Conservation (phyloP, 2,329 filamentous ascomycete genomes). For the Metarhizium anisopliae region DNA sequence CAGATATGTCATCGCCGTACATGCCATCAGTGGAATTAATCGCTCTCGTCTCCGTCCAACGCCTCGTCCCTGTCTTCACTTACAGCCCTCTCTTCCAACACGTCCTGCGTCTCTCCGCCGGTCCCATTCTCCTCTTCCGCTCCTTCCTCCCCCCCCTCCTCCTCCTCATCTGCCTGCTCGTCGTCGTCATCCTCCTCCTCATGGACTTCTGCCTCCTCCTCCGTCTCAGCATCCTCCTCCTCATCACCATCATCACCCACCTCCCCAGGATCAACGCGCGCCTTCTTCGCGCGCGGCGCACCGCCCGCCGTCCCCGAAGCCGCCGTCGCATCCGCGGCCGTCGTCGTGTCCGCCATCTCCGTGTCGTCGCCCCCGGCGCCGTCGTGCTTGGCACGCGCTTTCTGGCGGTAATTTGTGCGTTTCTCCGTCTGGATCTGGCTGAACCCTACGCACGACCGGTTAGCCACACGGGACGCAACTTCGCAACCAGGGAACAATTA, state of each 20-base stretch:
- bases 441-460: slow-evolving; percentile 43
- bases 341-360: slow-evolving; percentile 27
- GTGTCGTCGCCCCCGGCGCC: slow-evolving; percentile 10
- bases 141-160: slow-evolving; percentile 32
- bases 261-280: slow-evolving; percentile 25
- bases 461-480: neutral
- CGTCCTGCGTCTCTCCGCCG: slow-evolving; percentile 41
- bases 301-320: slow-evolving; percentile 20
- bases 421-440: slow-evolving; percentile 66
- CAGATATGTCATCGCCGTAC: neutral
- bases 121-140: slow-evolving; percentile 32
- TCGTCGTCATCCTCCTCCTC: slow-evolving; percentile 13
- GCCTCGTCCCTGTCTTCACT: slow-evolving; percentile 50
- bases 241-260: neutral
- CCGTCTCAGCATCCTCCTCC: slow-evolving; percentile 12
- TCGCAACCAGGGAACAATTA: too few relatives aligned
- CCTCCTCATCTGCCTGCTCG: slow-evolving; percentile 24
- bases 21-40: slow-evolving; percentile 21
- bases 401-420: slow-evolving; percentile 62
- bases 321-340: slow-evolving; percentile 14
- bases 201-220: slow-evolving; percentile 15
- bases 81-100: slow-evolving; percentile 38
- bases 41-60: slow-evolving; percentile 52
- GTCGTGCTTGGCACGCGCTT: slow-evolving; percentile 52
- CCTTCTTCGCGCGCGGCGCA: slow-evolving; percentile 31